Base-by-base conservation (phyloP, 441 rosid species). In the Adansonia madagascariensis region DNA sequence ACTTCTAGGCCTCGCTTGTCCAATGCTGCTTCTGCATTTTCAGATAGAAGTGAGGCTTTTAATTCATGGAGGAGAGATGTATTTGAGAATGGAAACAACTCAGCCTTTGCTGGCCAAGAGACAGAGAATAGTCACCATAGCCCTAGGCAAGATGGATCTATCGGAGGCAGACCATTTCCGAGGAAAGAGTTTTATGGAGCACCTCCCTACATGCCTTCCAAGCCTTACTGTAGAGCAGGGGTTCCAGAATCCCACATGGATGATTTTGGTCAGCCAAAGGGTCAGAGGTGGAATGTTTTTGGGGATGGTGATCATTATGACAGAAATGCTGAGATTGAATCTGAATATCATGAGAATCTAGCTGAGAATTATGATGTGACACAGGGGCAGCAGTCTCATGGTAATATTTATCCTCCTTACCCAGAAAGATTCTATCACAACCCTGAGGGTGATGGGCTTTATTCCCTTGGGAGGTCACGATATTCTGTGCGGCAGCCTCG, bases 401-500 rank as follows among this genome's bases (percentile, higher is more conserved):
- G 80, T 73, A 89, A 82, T 88, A 83, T 86, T 8, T 90, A 89
- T 83, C 47, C 91, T 78, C 74, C 89, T 52, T 86, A 87, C 67
- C 83, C 91, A 75, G 98, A 89, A 71, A 83, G 86, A 77, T 74
- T 82, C 46, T 87, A 91, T 83, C 94, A 83, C 64, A 88, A 90
- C 78, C 79, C 90, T 0, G 98, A 92, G 66, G 86, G 85, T 77
- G 96, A 89, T 80, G 95, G 88, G 69, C 81, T 87, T 80, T 88
- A 86, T 80, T 86, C 96, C 55, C 88, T 85, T 85, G 96, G 95
- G 73, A 89, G 96, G 87, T 86, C 94, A 59, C 84, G 98, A 62
- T 89, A 89, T 84, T 85, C 97, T 77, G 82, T 87, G 84, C 91
- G 91, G 88, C 98, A 93, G 86, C 99, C 98, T 78, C 98, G 93